A percentile compares a stretch with the other conserved stretches of the same genome.
phyloP scores from a whole-genome alignment of 495 filamentous ascomycete species.

The Penicillium antarcticum region DNA sequence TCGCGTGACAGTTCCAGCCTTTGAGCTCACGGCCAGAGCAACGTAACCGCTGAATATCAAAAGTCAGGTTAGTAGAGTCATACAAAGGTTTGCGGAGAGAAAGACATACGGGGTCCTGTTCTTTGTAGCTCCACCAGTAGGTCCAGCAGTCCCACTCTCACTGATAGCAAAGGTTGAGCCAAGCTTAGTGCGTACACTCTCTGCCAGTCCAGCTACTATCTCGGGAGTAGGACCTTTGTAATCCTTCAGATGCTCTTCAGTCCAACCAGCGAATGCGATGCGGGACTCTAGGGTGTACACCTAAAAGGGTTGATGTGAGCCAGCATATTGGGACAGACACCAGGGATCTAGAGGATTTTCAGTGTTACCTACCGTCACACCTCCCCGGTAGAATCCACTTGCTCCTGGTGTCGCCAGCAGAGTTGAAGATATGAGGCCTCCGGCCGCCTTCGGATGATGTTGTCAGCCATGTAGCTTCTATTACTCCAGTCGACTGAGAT shows the following conservation, averaged over 20 bases:
- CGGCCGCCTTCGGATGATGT: slow-evolving; percentile 45
- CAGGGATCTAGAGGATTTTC: too few relatives aligned
- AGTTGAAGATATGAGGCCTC: slow-evolving; percentile 56
- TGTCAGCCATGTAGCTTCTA: background rate
- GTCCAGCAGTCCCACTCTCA: slow-evolving; percentile 63
- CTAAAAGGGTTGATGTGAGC: slow-evolving; percentile 25
- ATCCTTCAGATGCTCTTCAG: slow-evolving; percentile 39
- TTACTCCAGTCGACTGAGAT: background rate
- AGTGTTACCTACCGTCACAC: slow-evolving; percentile 38
- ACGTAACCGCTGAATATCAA: slow-evolving; percentile 49
- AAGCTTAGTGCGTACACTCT: slow-evolving; percentile 49
- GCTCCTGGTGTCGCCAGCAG: slow-evolving; percentile 56
- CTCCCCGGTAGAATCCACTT: slow-evolving; percentile 54
- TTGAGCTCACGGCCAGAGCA: slow-evolving; percentile 52
- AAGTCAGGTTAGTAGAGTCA: too few relatives aligned
- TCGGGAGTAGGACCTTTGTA: slow-evolving; percentile 58
- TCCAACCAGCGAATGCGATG: slow-evolving; percentile 59
- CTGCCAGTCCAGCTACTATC: slow-evolving; percentile 52
- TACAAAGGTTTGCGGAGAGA: background rate
- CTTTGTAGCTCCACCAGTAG: slow-evolving; percentile 52
- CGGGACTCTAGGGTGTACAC: slow-evolving; percentile 58
- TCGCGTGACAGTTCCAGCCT: slow-evolving; percentile 43
- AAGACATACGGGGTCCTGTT: slow-evolving; percentile 53
- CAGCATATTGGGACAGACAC: too few relatives aligned
- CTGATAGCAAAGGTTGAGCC: slow-evolving; percentile 52